Evolutionary conservation across 2,329 filamentous ascomycete species (phyloP).

Genomic region (Ophiognomonia clavigignenti-juglandacearum): DNA sequence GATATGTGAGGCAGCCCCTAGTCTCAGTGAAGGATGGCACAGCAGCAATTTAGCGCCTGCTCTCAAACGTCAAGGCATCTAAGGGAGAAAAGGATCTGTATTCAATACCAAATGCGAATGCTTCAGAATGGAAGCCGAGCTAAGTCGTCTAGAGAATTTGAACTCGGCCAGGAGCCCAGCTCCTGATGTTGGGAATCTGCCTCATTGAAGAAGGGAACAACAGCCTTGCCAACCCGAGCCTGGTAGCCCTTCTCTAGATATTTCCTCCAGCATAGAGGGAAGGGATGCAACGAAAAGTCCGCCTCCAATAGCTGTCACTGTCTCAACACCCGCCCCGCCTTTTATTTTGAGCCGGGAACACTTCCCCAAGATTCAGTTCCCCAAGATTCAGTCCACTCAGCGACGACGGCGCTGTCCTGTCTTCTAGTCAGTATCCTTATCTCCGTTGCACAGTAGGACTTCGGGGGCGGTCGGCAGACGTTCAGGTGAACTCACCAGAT

Average conservation of each 20-base stretch:
- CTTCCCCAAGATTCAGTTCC: not conserved
- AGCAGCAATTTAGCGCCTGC: too few relatives aligned
- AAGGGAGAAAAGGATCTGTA: too few relatives aligned
- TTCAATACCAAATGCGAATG: too few relatives aligned
- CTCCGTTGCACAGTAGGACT: too few relatives aligned
- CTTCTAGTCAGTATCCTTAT: too few relatives aligned
- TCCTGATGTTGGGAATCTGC: not conserved
- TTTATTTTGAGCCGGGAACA: not conserved
- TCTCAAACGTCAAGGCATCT: too few relatives aligned
- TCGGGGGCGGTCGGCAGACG: too few relatives aligned
- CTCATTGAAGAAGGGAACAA: not conserved
- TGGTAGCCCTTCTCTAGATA: not conserved
- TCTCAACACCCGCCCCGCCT: not conserved
- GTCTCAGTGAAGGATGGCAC: too few relatives aligned
- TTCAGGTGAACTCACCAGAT: conserved; percentile 8
- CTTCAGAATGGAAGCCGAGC: too few relatives aligned
- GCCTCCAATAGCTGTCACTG: not conserved
- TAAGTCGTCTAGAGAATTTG: too few relatives aligned
- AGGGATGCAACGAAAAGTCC: not conserved
- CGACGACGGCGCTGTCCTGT: conserved; percentile 6
- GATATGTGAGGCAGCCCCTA: not conserved
- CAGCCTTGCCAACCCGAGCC: not conserved
- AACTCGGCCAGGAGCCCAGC: too few relatives aligned
- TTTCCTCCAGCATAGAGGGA: not conserved
- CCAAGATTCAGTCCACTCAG: not conserved